phyloP scores from a whole-genome alignment of 768 basidiomycete species.

The Collybia mongolica region DNA sequence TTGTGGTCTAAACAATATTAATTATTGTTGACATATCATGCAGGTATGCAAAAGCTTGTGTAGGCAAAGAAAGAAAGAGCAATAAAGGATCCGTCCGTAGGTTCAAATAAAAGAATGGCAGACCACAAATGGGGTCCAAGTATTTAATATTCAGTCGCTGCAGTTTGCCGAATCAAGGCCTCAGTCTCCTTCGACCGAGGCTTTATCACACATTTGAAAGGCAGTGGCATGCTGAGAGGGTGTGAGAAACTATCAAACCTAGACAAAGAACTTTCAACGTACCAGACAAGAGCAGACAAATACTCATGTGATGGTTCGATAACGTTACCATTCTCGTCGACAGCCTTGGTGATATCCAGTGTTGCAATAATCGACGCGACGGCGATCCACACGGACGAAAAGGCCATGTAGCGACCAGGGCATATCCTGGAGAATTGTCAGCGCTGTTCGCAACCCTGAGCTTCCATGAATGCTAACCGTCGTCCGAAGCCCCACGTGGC shows the following conservation, averaged over 20 bases:
- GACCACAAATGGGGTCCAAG: no score
- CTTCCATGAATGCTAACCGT: slow-evolving; percentile 15
- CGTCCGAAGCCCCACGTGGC: slow-evolving; percentile 26
- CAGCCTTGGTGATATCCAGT: slow-evolving; percentile 25
- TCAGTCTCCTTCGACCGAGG: not conserved
- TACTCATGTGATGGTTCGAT: slow-evolving; percentile 28
- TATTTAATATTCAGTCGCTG: not conserved
- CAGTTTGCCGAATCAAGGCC: not conserved
- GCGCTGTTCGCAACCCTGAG: not conserved
- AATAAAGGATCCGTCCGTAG: no score
- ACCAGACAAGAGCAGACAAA: slow-evolving; percentile 32
- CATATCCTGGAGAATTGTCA: slow-evolving; percentile 19
- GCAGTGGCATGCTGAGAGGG: not conserved
- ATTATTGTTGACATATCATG: no score
- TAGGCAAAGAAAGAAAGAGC: no score
- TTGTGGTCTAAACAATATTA: no score
- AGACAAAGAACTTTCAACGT: slow-evolving; percentile 1
- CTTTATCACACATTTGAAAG: not conserved
- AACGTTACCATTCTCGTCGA: slow-evolving; percentile 20
- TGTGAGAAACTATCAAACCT: no score
- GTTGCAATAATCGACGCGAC: slow-evolving; percentile 27
- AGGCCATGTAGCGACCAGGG: slow-evolving; percentile 28
- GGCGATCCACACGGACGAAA: slow-evolving; percentile 23
- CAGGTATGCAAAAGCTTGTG: no score
- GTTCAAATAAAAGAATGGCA: no score